Percentiles rank a stretch among this genome's conserved stretches.
These are phyloP conservation scores for Trichaptum fuscoviolaceum DNA, from an alignment of 768 basidiomycete species.

Conservation along the genomic window DNA sequence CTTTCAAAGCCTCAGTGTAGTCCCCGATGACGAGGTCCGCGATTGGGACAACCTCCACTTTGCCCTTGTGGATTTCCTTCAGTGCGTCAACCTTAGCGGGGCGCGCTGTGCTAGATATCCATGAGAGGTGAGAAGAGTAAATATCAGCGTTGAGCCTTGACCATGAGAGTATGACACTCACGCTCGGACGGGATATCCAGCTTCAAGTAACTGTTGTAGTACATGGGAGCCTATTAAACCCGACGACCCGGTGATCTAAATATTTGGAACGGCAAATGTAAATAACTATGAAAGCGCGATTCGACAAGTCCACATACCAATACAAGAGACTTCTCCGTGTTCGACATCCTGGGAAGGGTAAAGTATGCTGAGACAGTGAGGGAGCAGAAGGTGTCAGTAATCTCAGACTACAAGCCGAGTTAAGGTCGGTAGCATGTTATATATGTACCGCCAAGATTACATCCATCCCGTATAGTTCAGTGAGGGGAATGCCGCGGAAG, in stretches of 20 bases:
- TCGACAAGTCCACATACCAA: not conserved
- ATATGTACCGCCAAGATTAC: too few relatives aligned
- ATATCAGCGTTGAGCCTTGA: not conserved
- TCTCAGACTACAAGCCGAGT: too few relatives aligned
- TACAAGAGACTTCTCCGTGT: not conserved
- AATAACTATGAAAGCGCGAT: too few relatives aligned
- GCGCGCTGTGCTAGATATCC: constrained; percentile 15
- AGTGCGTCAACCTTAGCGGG: constrained; percentile 14
- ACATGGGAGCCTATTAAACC: constrained; percentile 16
- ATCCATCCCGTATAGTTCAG: too few relatives aligned
- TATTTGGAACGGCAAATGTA: not conserved
- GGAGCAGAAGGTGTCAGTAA: too few relatives aligned
- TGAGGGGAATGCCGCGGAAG: too few relatives aligned
- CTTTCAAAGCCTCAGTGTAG: constrained; percentile 15
- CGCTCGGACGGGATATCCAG: constrained; percentile 16
- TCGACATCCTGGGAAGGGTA: not conserved
- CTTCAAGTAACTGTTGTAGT: constrained; percentile 15
- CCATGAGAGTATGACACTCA: not conserved
- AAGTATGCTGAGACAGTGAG: too few relatives aligned
- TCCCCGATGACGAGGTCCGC: constrained; percentile 19
- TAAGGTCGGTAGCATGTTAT: too few relatives aligned
- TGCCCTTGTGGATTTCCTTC: constrained; percentile 12
- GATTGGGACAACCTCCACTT: constrained; percentile 14
- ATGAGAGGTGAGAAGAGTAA: not conserved
- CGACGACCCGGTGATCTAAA: constrained; percentile 17